Evolutionary conservation across 2,329 filamentous ascomycete genomes (phyloP), one percentile per base, ranked within the genome.

Genomic region (Xylariomycetidae sp.): DNA sequence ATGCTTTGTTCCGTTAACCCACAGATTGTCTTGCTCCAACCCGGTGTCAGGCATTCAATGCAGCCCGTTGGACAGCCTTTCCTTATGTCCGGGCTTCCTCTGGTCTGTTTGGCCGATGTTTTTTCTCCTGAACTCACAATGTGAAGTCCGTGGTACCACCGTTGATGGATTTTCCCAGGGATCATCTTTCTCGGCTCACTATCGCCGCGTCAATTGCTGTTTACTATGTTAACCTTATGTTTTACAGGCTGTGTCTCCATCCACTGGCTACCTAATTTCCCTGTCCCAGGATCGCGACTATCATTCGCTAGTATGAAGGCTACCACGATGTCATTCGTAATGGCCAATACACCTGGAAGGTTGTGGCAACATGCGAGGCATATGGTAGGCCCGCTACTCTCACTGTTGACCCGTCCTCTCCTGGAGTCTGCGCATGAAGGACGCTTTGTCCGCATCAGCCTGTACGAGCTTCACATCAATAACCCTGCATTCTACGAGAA

Each of bases 261-360:
- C 29, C 29, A 4, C 29, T 24, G 3, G 29, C 27, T 24, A 6
- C n/a, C n/a, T n/a, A 19, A 24, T 31, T 31, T 17, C 29, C 29
- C 4, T 18, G 29, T 2, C 29, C 29, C 16, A 31, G 17, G 15
- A 12, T 31, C 9, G 29, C 29, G 12, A 19, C 29, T 9, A 17
- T 31, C 20, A 31, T 19, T 10, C 20, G 29, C 10, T 25, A 25
- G 10, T 24, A 18, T n/a, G 30, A 32, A 25, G 30, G 8, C 6
- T 32, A 32, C 14, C 22, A 32, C n/a, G 30, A 32, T 14, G 18
- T 32, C 10, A 18, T 32, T 10, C 22, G 30, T 6, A 24, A 24
- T 16, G 30, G 30, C 14, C 30, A 32, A 19, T 32, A 25, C 20
- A 25, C 19, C 8, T 32, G 17, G 12, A 25, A 25, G 13, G 18